Conservation (phyloP, 768 basidiomycete species). For the Lactarius sp. region DNA sequence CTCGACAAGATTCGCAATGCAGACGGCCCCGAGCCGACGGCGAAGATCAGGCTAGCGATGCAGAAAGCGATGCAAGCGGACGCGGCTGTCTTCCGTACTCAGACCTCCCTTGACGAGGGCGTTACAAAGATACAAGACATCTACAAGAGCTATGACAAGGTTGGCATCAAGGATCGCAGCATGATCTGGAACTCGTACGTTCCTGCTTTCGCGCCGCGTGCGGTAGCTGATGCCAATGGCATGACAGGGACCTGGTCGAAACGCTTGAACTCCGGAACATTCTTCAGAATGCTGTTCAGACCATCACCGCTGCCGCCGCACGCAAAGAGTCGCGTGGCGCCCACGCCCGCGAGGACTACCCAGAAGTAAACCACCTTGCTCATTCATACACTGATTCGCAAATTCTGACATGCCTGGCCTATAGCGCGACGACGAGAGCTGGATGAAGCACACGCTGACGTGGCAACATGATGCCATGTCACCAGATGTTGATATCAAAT, state of each 20-base stretch:
- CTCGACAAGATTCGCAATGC: slow-evolving; percentile 85
- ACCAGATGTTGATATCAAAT: slow-evolving; percentile 85
- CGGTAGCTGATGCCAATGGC: not conserved
- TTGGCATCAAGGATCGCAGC: slow-evolving; percentile 96
- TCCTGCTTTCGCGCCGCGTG: slow-evolving; percentile 1
- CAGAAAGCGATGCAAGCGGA: slow-evolving; percentile 99
- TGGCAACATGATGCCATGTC: slow-evolving; percentile 74
- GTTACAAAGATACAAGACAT: slow-evolving; percentile 81
- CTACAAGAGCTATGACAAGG: slow-evolving; percentile 83
- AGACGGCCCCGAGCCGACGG: slow-evolving; percentile 78
- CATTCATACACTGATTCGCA: not conserved
- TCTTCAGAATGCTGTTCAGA: slow-evolving; percentile 92
- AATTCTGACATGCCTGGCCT: not conserved
- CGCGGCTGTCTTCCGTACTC: slow-evolving; percentile 97
- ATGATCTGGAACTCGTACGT: slow-evolving; percentile 99
- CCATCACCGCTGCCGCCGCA: slow-evolving; percentile 87
- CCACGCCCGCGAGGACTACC: slow-evolving; percentile 96
- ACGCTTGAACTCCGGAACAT: slow-evolving; percentile 96
- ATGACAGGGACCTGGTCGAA: slow-evolving; percentile 83
- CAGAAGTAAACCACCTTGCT: slow-evolving; percentile 57
- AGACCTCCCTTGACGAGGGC: slow-evolving; percentile 86
- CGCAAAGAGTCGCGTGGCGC: slow-evolving; percentile 98
- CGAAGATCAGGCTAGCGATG: slow-evolving; percentile 90
- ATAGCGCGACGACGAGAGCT: slow-evolving; percentile 85
- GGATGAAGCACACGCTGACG: slow-evolving; percentile 97